Percentiles rank a stretch among this genome's conserved stretches.
phyloP scores from a whole-genome alignment of 1,284 basidiomycete species.

The Cryptococcus sp. region DNA sequence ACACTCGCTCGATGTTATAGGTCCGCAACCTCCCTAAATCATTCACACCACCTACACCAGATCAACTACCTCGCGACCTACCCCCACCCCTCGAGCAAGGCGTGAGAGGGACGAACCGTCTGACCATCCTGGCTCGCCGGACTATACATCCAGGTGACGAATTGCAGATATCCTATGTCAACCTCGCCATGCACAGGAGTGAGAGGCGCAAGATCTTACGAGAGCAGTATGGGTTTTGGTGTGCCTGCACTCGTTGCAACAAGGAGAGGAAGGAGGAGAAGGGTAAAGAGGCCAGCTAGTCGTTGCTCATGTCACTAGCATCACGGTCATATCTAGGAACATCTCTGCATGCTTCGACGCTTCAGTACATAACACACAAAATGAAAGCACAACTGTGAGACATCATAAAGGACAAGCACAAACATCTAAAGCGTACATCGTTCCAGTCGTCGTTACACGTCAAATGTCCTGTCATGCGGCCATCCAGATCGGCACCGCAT shows the following conservation, averaged over 20 bases:
- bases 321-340: neutral
- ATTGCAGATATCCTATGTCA: slow-evolving; percentile 70
- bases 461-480: neutral
- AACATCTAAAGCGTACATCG: no score
- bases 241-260: slow-evolving; percentile 67
- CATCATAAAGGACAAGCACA: no score
- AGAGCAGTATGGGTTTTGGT: slow-evolving; percentile 74
- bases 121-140: slow-evolving; percentile 63
- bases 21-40: slow-evolving; percentile 45
- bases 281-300: neutral
- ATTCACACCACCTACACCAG: slow-evolving; percentile 62
- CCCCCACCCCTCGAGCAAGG: slow-evolving; percentile 56
- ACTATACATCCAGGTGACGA: slow-evolving; percentile 73
- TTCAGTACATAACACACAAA: neutral
- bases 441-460: no score
- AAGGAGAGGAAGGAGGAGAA: slow-evolving; percentile 55
- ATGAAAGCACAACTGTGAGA: neutral
- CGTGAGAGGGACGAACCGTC: slow-evolving; percentile 41
- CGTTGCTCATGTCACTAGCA: no score
- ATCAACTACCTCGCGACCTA: slow-evolving; percentile 62
- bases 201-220: slow-evolving; percentile 64
- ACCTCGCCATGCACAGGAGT: slow-evolving; percentile 62
- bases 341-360: neutral
- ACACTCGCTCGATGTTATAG: slow-evolving; percentile 14
- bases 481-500: slow-evolving; percentile 30